Percentiles rank a stretch among this genome's conserved stretches.
Evolutionary conservation across 2,329 filamentous ascomycete species (phyloP).

Genomic region (Arthrobotrys megalospora): DNA sequence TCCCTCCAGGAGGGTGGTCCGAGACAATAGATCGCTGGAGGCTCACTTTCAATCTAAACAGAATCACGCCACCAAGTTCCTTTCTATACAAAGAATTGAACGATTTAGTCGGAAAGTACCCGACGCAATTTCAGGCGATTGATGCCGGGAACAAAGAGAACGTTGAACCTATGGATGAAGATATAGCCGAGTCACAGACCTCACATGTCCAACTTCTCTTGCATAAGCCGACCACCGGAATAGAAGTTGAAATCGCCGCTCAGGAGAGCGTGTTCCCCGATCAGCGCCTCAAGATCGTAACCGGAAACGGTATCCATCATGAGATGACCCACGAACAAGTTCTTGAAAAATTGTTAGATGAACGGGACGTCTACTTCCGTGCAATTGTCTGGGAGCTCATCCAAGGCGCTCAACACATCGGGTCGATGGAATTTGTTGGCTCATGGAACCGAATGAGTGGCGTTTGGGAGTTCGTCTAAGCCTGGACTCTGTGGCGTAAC

Average conservation of each 20-base stretch:
- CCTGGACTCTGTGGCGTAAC: conserved; percentile 20
- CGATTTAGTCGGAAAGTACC: neutral
- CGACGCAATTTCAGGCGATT: too few relatives aligned
- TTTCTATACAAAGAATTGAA: neutral
- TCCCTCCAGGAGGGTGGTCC: conserved; percentile 38
- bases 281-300: conserved; percentile 27
- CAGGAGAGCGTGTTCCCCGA: conserved; percentile 24
- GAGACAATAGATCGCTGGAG: conserved; percentile 34
- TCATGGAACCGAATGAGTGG: conserved; percentile 38
- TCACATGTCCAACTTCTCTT: neutral
- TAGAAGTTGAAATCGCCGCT: neutral
- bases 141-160: conserved; percentile 34
- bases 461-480: conserved; percentile 48
- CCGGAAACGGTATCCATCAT: conserved; percentile 4
- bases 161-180: neutral
- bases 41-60: conserved; percentile 47
- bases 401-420: conserved; percentile 12
- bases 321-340: conserved; percentile 43
- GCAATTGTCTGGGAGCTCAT: conserved; percentile 52
- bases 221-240: neutral
- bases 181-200: neutral
- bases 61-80: conserved; percentile 42
- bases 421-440: conserved; percentile 34
- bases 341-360: conserved; percentile 47
- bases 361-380: conserved; percentile 54